phyloP scores from a whole-genome alignment of 768 basidiomycete genomes.

The Leccinum aurantiacum region DNA sequence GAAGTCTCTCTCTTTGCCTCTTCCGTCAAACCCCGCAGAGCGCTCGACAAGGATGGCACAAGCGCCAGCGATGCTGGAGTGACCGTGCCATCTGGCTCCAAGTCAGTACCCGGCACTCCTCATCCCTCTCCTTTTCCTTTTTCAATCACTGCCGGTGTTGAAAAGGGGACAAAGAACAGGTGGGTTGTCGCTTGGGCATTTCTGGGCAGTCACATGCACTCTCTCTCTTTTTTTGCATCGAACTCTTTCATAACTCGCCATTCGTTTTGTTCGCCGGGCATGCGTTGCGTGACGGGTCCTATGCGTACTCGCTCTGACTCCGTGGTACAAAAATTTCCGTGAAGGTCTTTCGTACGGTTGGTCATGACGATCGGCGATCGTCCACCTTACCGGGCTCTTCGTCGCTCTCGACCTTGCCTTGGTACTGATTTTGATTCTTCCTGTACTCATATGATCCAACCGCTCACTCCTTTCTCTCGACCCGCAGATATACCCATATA shows the following conservation, averaged over 20 bases:
- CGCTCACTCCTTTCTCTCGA: constrained; percentile 7
- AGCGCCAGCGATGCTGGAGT: not conserved
- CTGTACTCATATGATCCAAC: not conserved
- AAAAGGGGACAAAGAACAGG: constrained; percentile 94
- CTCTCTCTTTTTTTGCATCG: not conserved
- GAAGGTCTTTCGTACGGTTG: not conserved
- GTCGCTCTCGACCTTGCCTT: not conserved
- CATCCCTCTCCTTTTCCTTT: constrained; percentile 58
- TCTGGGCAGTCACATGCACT: not conserved
- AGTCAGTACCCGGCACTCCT: constrained; percentile 21
- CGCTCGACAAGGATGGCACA: constrained; percentile 1
- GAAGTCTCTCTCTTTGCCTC: constrained; percentile 14
- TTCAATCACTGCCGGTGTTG: constrained; percentile 93
- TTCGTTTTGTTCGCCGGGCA: not conserved
- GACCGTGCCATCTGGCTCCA: constrained; percentile 13
- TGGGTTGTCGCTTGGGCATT: constrained; percentile 33
- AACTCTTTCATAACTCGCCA: not conserved
- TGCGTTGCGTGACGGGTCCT: not conserved
- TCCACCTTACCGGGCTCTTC: constrained; percentile 1
- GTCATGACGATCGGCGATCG: constrained; percentile 4
- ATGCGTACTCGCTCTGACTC: not conserved
- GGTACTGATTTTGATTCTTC: not conserved
- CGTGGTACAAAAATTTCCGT: not conserved
- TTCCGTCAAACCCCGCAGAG: constrained; percentile 10
- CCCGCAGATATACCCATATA: constrained; percentile 83